Evolutionary conservation across 768 basidiomycete species (phyloP), one percentile per base, ranked within the genome.

Genomic region (Termitomyces sp.): DNA sequence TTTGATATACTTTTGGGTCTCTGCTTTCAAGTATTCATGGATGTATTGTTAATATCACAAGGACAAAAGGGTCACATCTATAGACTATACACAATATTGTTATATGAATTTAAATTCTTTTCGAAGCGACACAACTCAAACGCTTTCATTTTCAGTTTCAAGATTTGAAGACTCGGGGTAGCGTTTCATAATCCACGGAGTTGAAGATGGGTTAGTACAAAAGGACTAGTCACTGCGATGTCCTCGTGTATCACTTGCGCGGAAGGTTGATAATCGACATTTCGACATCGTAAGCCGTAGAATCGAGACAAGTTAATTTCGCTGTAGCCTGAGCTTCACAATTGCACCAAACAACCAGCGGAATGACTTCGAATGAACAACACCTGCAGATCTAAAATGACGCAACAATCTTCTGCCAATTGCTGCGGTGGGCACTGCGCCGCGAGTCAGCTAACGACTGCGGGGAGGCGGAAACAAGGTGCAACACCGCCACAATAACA

Each of bases 401-500:
- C 56, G 56, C 56, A 57, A 42, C 16, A 37, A 22, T 18, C 14
- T 24, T 32, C 33, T 10, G 40, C 26, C 32, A 43, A 36, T 39
- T 13, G 43, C 56, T 58, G 57, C 51, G 57, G 42, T 14, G 18
- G 45, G 47, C 60, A 57, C 51, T 49, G 60, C 60, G 26, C 39
- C 39, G 26, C 9, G 34, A 24, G 32, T 24, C 18, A 33, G 16
- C 32, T 22, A 26, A 34, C 51, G 8, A 30, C 56, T 58, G 57
- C 53, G 50, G 54, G 40, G 36, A 36, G 12, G 24, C 10, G 40
- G 47, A 54, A 53, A 32, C 48, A 34, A 54, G 33, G 53, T 53
- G 40, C 45, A 8, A 53, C 63, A 64, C 63, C 30, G 63, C 58
- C 63, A 60, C 61, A 22, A 33, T 34, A 20, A 30, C 24, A 40